Base-by-base conservation (phyloP, 495 filamentous ascomycete genomes). In the Astrothelium subdiscretum region DNA sequence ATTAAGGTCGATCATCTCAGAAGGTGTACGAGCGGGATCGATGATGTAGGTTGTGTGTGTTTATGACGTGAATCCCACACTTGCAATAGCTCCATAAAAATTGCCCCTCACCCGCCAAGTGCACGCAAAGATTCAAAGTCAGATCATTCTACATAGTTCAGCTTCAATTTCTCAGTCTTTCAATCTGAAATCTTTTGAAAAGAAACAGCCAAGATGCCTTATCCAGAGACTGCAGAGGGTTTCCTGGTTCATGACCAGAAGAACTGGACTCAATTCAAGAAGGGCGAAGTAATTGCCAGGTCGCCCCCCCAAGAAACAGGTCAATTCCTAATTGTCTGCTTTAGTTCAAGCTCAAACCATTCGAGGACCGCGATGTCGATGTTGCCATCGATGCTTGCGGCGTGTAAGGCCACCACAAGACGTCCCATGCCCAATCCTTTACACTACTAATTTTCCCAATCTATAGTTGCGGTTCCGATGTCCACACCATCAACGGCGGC, bases 301-400 rank as follows among this genome's bases (percentile, higher is more conserved):
- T 38, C 11, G 13, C 15, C 31, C 11, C 8, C 13, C 11, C 12
- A 18, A 31, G 54, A 27, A 18, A 26, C 54, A 43, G 59, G 6
- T 3, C 3, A 57, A 32, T 26, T 20, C 2, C 32, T 54, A 1
- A 59, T 18, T 15, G 32, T 15, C 4, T 3, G 15, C 40, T 58
- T 22, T 63, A 90, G 86, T 87, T 89, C 76, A 87, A 85, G 68
- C 81, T 88, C 65, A 94, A 92, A 78, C 79, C 81, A 5, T 91
- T 92, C 64, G 87, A 83, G 44, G 83, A 87, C 57, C 75, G 85
- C 75, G 88, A 91, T 67, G 78, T 91, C 62, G 89, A 91, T 65
- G 79, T 91, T 60, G 80, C 83, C 69, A 82, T 87, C 62, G 83
- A 86, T 62, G 81, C 81, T 60, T 94, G 89, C 72, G 89, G 89